Evolutionary conservation across 345 rosid genomes (phyloP).

Genomic region (Trapa incisa): DNA sequence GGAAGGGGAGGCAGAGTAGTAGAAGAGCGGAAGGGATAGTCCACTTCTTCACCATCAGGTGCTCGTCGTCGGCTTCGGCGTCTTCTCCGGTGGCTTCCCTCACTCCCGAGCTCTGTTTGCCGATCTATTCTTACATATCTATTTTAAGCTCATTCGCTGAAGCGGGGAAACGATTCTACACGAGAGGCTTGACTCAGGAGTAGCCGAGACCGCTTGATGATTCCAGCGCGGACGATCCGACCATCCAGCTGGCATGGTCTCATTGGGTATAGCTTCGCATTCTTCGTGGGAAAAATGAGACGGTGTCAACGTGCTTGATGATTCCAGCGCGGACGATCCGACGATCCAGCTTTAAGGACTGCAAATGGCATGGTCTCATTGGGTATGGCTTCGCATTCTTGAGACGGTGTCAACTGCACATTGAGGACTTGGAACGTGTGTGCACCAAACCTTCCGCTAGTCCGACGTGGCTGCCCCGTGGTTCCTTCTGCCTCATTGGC

Average conservation of each 20-base stretch:
- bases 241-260: slow-evolving; percentile 17
- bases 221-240: slow-evolving; percentile 35
- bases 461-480: background rate
- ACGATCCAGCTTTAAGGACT: background rate
- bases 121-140: background rate
- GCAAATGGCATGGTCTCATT: slow-evolving; percentile 31
- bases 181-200: background rate
- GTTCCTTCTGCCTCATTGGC: background rate
- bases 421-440: background rate
- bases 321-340: slow-evolving; percentile 32
- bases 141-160: background rate
- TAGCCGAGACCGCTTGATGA: background rate
- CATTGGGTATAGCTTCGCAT: slow-evolving; percentile 15
- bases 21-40: slow-evolving; percentile 67
- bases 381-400: slow-evolving; percentile 10
- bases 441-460: background rate
- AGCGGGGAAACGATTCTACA: background rate
- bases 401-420: background rate
- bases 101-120: background rate
- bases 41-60: slow-evolving; percentile 68
- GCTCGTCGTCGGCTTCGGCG: slow-evolving; percentile 7
- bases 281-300: slow-evolving; percentile 35
- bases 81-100: background rate
- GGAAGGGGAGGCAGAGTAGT: slow-evolving; percentile 49
- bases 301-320: background rate